Conservation (phyloP, 2,329 filamentous ascomycete genomes). For the Cordyceps farinosa region DNA sequence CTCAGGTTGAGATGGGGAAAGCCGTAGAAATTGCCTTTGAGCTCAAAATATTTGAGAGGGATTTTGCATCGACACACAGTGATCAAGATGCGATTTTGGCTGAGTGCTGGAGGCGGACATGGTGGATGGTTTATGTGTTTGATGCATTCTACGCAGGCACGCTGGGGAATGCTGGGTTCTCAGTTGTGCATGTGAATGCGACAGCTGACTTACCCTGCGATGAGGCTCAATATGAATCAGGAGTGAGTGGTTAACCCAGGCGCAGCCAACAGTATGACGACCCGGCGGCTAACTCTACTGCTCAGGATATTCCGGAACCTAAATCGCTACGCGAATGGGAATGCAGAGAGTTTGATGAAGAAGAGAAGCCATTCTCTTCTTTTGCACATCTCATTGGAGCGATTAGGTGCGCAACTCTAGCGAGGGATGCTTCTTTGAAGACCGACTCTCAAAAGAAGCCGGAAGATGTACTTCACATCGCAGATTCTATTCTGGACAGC, state of each 20-base stretch:
- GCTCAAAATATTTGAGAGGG: constrained; percentile 54
- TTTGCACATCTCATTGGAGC: constrained; percentile 65
- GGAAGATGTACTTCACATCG: constrained; percentile 29
- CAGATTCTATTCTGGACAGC: constrained; percentile 35
- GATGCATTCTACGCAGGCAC: constrained; percentile 47
- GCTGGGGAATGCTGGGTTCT: constrained; percentile 26
- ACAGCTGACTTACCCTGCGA: constrained; percentile 63
- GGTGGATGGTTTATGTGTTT: constrained; percentile 64
- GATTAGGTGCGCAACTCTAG: constrained; percentile 37
- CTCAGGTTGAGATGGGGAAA: constrained; percentile 34
- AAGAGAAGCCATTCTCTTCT: constrained; percentile 57
- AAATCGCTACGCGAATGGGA: constrained; percentile 59
- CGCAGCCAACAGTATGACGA: background rate
- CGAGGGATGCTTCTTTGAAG: constrained; percentile 27
- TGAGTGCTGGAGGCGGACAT: constrained; percentile 63
- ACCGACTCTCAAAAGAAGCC: constrained; percentile 25
- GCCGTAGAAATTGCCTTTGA: constrained; percentile 58
- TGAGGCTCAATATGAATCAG: constrained; percentile 50
- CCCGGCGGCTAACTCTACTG: background rate
- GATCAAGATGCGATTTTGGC: constrained; percentile 43
- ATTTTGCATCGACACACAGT: constrained; percentile 48
- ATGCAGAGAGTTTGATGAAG: constrained; percentile 54
- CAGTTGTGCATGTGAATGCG: constrained; percentile 39
- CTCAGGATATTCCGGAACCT: constrained; percentile 24
- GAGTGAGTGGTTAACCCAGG: constrained; percentile 29